phyloP scores from a whole-genome alignment of 495 filamentous ascomycete species.

The Penicillium roqueforti region DNA sequence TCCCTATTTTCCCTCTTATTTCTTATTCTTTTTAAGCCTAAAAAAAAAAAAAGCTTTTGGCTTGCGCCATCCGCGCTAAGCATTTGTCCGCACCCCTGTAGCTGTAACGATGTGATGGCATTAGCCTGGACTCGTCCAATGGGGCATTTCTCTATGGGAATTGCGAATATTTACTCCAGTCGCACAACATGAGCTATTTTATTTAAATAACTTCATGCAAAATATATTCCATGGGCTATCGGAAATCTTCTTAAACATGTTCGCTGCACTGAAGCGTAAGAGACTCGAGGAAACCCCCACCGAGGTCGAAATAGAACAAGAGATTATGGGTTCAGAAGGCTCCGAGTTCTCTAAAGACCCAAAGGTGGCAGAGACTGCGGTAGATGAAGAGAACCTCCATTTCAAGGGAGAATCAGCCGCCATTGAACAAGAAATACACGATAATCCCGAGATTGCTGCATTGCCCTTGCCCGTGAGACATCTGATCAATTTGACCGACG shows the following conservation, averaged over 20 bases:
- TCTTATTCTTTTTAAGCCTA: too few species aligned
- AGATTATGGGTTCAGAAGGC: not conserved
- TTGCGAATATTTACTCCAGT: too few species aligned
- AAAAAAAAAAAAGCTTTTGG: too few species aligned
- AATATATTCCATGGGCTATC: too few species aligned
- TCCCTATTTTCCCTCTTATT: too few species aligned
- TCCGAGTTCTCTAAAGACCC: not conserved
- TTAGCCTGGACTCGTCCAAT: too few species aligned
- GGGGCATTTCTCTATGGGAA: too few species aligned
- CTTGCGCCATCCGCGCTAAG: too few species aligned
- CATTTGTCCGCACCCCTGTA: too few species aligned
- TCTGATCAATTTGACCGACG: conserved; percentile 50
- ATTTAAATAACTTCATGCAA: too few species aligned
- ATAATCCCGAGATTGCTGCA: conserved; percentile 46
- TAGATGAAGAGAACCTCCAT: conserved; percentile 21
- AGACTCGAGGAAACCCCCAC: not conserved
- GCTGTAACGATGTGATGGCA: too few species aligned
- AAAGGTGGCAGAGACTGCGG: conserved; percentile 1
- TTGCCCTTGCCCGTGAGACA: conserved; percentile 48
- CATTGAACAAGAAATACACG: conserved; percentile 32
- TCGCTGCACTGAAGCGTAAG: not conserved
- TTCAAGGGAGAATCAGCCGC: conserved; percentile 18
- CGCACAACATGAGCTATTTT: too few species aligned
- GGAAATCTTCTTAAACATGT: not conserved
- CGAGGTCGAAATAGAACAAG: not conserved